Base-by-base conservation (phyloP, 2,329 filamentous ascomycete species). In the Claviceps sp. region DNA sequence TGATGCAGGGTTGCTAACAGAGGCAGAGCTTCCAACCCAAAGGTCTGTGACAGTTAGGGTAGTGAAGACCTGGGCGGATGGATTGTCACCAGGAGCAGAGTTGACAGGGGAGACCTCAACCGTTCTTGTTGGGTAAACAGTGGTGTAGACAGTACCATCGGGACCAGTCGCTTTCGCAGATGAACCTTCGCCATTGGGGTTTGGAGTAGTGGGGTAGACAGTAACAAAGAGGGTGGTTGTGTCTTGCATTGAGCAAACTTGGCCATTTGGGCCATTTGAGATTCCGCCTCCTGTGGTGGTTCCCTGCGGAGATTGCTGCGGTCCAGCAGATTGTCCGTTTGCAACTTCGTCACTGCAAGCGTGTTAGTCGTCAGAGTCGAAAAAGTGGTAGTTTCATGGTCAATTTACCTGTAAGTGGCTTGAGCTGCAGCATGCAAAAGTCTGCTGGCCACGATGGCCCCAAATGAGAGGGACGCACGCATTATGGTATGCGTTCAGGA, bases 161-260 rank as follows among this genome's bases (percentile, higher is more conserved):
- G 61, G 52, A 44, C 51, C 56, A 50, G 54, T 53, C 19, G 42
- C 54, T 17, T 49, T 54, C 26, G 51, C 40, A 52, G 48, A 47
- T 6, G 53, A 50, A 19, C 34, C 52, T 46, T 50, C 45, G 11
- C 30, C 50, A 17, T 44, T 48, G 53, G 45, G 53, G 51, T 47
- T 56, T 57, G 65, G 55, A 45, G 57, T 61, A 52, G 63, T 61
- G 14, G 69, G 66, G 50, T 65, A 66, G 48, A 76, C 64, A 38
- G 75, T 76, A 56, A 78, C 62, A 57, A 75, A 73, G 55, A 77
- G 67, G 41, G 74, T 77, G 39, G 65, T 68, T 39, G 69, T 70
- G 7, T 61, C 61, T 53, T 66, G 59, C 42, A 65, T 54, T 55
- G 67, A 63, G 57, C 75, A 77, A 24, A 67, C 72, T 47, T 63